These are phyloP conservation scores for Gossypium gossypioides DNA, from an alignment of 441 rosid genomes.

Conservation along the genomic window DNA sequence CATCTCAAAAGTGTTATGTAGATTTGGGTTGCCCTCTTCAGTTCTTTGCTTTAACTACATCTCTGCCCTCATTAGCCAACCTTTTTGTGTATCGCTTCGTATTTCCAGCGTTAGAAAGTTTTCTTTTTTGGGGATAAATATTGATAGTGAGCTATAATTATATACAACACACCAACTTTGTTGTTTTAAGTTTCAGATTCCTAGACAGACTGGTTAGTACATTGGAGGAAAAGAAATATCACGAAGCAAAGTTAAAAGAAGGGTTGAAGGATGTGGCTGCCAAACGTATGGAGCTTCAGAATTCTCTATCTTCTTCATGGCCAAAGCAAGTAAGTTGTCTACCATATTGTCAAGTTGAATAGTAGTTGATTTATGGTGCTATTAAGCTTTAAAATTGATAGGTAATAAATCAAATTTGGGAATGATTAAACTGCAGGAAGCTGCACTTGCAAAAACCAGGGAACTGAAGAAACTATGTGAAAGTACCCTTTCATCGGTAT, in stretches of 20 bases:
- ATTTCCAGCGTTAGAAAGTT: neutral
- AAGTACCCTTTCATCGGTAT: slow-evolving; percentile 69
- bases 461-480: slow-evolving; percentile 83
- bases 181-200: slow-evolving; percentile 43
- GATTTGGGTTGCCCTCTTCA: slow-evolving; percentile 1
- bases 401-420: too few relatives aligned
- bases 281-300: slow-evolving; percentile 84
- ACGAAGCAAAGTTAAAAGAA: slow-evolving; percentile 66
- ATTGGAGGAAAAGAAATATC: slow-evolving; percentile 84
- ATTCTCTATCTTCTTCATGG: slow-evolving; percentile 81
- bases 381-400: too few relatives aligned
- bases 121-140: neutral
- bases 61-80: neutral
- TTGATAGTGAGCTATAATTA: neutral
- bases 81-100: neutral
- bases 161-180: neutral
- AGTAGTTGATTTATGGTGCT: neutral
- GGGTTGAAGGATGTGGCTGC: slow-evolving; percentile 70
- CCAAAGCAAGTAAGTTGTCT: slow-evolving; percentile 66
- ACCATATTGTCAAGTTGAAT: neutral
- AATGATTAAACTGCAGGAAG: slow-evolving; percentile 45
- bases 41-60: slow-evolving; percentile 1
- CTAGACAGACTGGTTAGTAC: slow-evolving; percentile 73
- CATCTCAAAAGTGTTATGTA: neutral
- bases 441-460: slow-evolving; percentile 68